Evolutionary conservation across 1,284 basidiomycete genomes (phyloP).

Genomic region (Papiliotrema fonsecae): DNA sequence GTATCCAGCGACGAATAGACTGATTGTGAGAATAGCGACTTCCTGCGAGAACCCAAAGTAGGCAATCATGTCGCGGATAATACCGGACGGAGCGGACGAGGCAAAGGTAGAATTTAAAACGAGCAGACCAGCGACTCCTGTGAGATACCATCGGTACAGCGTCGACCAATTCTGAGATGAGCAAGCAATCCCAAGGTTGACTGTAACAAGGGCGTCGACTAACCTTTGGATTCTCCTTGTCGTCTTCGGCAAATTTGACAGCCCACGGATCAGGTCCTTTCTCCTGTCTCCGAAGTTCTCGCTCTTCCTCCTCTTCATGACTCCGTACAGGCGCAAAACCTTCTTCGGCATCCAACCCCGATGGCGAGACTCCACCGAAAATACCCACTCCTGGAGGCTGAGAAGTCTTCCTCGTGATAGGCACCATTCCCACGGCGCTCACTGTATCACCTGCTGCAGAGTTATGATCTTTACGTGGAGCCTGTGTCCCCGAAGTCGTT

Average conservation of each 20-base stretch:
- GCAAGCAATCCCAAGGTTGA: not conserved
- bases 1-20: slow-evolving; percentile 48
- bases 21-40: slow-evolving; percentile 51
- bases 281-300: slow-evolving; percentile 26
- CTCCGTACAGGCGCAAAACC: slow-evolving; percentile 36
- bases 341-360: slow-evolving; percentile 36
- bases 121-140: slow-evolving; percentile 57
- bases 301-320: slow-evolving; percentile 36
- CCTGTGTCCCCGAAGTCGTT: slow-evolving; percentile 13
- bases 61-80: slow-evolving; percentile 46
- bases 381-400: slow-evolving; percentile 30
- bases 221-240: slow-evolving; percentile 45
- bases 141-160: slow-evolving; percentile 61
- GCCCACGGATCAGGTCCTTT: slow-evolving; percentile 39
- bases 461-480: slow-evolving; percentile 3
- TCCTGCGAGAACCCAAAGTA: slow-evolving; percentile 59
- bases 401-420: slow-evolving; percentile 19
- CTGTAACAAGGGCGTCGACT: slow-evolving; percentile 7
- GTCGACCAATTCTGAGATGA: slow-evolving; percentile 56
- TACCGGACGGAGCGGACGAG: slow-evolving; percentile 44
- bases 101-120: slow-evolving; percentile 61
- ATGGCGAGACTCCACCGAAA: slow-evolving; percentile 38
- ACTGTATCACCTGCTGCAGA: slow-evolving; percentile 9
- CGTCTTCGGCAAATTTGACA: slow-evolving; percentile 44
- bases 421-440: slow-evolving; percentile 23